A percentile compares a stretch with the other conserved stretches of the same genome.
Evolutionary conservation across 208 protist species (phyloP).

Genomic region (Trypanosoma conorhini): DNA sequence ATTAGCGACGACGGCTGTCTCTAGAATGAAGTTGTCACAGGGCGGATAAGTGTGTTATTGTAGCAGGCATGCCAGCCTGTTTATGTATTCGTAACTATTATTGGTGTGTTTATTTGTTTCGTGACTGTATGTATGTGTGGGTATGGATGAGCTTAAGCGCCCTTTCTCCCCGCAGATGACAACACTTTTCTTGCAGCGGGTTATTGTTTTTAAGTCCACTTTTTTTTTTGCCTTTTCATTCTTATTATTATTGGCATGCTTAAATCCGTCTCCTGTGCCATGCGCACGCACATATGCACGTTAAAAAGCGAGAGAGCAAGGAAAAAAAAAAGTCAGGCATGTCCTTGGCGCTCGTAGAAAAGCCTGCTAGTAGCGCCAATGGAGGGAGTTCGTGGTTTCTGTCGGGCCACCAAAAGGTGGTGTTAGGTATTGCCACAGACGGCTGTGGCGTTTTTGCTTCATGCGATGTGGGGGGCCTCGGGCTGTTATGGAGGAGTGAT

Average conservation of each 20-base stretch:
- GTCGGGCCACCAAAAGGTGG: conserved; percentile 60
- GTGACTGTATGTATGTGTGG: conserved; percentile 10
- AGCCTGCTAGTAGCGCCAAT: background rate
- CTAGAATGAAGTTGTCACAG: conserved; percentile 1
- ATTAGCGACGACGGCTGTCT: background rate
- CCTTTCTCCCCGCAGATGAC: background rate
- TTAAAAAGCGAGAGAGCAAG: background rate
- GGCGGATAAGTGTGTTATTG: background rate
- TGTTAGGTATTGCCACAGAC: conserved; percentile 42
- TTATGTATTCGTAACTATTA: background rate
- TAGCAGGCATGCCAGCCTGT: background rate
- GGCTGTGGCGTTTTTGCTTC: conserved; percentile 50
- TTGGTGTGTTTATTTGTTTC: background rate
- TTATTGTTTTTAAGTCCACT: conserved; percentile 8
- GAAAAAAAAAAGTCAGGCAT: conserved; percentile 19
- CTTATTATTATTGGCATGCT: conserved; percentile 10
- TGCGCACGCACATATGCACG: background rate
- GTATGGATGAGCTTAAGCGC: background rate
- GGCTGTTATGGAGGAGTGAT: conserved; percentile 53
- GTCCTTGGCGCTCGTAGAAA: conserved; percentile 40
- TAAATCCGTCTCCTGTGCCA: conserved; percentile 7
- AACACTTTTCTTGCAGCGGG: too few relatives aligned
- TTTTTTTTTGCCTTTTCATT: conserved; percentile 8
- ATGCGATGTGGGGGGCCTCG: conserved; percentile 52
- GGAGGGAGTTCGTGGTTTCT: conserved; percentile 43